Evolutionary conservation across 192 early-diverging fungal genomes (phyloP).

Genomic region (Haplosporangium gracile): DNA sequence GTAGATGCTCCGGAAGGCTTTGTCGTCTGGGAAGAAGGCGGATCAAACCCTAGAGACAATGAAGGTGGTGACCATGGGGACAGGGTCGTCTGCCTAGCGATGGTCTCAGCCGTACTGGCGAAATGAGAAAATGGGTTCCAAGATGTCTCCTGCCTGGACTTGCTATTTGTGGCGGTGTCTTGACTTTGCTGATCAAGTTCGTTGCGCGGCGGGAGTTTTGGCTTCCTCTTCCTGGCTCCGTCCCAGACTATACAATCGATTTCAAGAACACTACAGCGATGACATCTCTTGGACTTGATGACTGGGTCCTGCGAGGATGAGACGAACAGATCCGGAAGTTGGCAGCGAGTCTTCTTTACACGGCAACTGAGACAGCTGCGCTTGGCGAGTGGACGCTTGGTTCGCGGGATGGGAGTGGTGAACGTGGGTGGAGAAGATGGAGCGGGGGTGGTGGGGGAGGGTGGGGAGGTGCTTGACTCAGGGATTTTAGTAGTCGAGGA

Average conservation of each 20-base stretch:
- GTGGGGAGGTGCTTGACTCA: no score
- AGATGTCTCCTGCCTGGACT: background rate
- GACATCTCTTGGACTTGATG: conserved; percentile 29
- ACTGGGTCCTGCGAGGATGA: conserved; percentile 31
- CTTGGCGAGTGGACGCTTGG: conserved; percentile 31
- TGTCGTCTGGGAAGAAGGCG: no score
- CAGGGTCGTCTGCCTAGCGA: background rate
- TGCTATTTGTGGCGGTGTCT: background rate
- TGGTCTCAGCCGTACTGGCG: conserved; percentile 8
- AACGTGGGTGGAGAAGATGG: background rate
- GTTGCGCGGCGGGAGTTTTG: conserved; percentile 7
- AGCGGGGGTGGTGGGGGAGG: background rate
- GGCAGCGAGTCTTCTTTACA: conserved; percentile 38
- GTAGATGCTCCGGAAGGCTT: no score
- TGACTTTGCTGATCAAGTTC: background rate
- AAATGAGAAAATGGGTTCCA: conserved; percentile 25
- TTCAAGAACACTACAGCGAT: conserved; percentile 29
- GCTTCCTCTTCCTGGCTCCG: conserved; percentile 36
- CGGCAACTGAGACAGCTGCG: conserved; percentile 37
- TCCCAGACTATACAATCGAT: conserved; percentile 45
- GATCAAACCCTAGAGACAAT: background rate
- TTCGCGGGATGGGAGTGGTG: conserved; percentile 2
- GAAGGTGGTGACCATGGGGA: background rate
- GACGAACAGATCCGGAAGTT: conserved; percentile 31
- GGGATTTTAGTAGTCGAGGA: no score